Percentiles rank a stretch among this genome's conserved stretches.
These are phyloP conservation scores for Orbilia javanica DNA, from an alignment of 2,329 filamentous ascomycete species.

Conservation along the genomic window DNA sequence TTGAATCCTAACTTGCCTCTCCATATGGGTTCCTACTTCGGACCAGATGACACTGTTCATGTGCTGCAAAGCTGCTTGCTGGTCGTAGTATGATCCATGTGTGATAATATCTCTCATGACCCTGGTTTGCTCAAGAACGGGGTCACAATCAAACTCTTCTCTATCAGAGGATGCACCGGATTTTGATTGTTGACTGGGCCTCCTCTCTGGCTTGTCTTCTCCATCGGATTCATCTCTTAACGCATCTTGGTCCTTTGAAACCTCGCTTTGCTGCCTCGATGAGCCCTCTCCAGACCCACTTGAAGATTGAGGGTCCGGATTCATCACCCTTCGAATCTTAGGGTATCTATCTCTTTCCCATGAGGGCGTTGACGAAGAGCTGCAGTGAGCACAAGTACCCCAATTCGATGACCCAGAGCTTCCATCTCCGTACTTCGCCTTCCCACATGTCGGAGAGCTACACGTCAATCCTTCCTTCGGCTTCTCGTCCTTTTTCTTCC, in stretches of 20 bases:
- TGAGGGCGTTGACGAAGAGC: not conserved
- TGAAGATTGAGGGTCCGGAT: constrained; percentile 16
- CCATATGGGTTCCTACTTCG: constrained; percentile 42
- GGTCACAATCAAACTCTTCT: constrained; percentile 11
- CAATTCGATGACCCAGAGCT: constrained; percentile 12
- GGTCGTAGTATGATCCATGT: constrained; percentile 43
- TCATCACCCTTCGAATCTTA: not conserved
- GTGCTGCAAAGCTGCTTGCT: constrained; percentile 31
- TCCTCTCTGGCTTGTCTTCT: not conserved
- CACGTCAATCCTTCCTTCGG: constrained; percentile 1
- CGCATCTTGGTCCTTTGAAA: constrained; percentile 9
- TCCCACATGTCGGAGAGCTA: constrained; percentile 32
- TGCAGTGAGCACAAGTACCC: not conserved
- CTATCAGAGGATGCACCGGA: not conserved
- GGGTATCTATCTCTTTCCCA: constrained; percentile 1
- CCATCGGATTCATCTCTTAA: constrained; percentile 16
- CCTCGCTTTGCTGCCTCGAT: constrained; percentile 18
- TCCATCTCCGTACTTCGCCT: not conserved
- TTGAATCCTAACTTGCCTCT: constrained; percentile 28
- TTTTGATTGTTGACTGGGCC: not conserved
- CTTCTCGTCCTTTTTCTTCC: constrained; percentile 11
- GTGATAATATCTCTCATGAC: constrained; percentile 37
- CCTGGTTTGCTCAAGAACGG: constrained; percentile 10
- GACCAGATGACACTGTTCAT: constrained; percentile 52
- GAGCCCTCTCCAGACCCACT: constrained; percentile 16